phyloP scores from a whole-genome alignment of 306 rosid genomes.

The Dalbergia oliveri region DNA sequence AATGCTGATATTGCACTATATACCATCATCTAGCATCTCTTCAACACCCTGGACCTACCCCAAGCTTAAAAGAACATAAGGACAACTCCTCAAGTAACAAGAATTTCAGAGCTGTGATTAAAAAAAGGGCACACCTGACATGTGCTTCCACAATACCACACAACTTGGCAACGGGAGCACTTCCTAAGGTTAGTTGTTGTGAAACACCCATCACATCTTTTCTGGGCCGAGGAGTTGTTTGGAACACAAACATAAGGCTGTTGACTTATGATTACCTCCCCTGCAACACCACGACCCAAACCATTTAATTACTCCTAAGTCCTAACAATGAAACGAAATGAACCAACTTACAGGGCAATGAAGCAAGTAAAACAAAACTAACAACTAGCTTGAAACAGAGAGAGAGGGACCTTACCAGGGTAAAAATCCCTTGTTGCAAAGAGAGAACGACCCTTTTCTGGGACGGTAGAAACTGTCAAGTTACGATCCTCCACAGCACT shows the following conservation, averaged over 20 bases:
- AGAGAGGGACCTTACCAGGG: conserved; percentile 67
- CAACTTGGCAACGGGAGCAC: conserved; percentile 74
- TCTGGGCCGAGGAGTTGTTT: conserved; percentile 57
- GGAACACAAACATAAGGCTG: conserved; percentile 79
- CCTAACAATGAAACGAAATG: background rate
- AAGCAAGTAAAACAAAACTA: background rate
- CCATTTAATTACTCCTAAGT: background rate
- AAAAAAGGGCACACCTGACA: conserved; percentile 64
- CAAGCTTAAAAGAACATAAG: background rate
- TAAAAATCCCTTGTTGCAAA: conserved; percentile 63
- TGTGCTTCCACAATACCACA: conserved; percentile 65
- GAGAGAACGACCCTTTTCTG: conserved; percentile 82
- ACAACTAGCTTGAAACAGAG: background rate
- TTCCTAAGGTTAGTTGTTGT: conserved; percentile 61
- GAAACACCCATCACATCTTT: conserved; percentile 81
- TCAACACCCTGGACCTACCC: too few species aligned
- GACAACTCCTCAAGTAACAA: background rate
- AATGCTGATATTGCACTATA: background rate
- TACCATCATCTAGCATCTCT: background rate
- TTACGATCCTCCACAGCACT: conserved; percentile 46
- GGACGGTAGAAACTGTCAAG: conserved; percentile 59
- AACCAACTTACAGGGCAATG: background rate
- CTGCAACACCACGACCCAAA: conserved; percentile 50
- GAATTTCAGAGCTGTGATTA: background rate
- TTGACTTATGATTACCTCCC: conserved; percentile 78